Percentiles rank a stretch among this genome's conserved stretches.
phyloP scores from a whole-genome alignment of 2,329 filamentous ascomycete species.

The Cryphonectria naterciae region DNA sequence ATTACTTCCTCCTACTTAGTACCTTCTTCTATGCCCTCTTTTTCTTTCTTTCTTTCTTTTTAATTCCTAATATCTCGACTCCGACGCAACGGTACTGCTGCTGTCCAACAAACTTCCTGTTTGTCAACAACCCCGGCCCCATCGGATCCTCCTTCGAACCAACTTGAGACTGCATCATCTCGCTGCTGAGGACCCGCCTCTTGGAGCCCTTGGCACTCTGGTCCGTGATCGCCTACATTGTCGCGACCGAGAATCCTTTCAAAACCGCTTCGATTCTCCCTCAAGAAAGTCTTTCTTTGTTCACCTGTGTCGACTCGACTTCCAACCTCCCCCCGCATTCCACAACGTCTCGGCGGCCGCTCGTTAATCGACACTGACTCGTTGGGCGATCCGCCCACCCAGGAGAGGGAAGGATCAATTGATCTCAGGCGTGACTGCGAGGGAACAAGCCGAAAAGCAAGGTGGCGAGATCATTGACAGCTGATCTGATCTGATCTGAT shows the following conservation, averaged over 20 bases:
- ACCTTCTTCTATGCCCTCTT: neutral
- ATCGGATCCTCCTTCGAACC: conserved; percentile 2
- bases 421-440: conserved; percentile 4
- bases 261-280: neutral
- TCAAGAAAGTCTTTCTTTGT: neutral
- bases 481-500: neutral
- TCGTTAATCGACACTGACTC: conserved; percentile 19
- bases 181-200: conserved; percentile 12
- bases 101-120: neutral
- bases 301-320: neutral
- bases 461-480: neutral
- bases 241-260: neutral
- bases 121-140: neutral
- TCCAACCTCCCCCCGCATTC: neutral
- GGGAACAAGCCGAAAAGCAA: neutral
- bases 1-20: conserved; percentile 5
- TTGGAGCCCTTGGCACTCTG: neutral
- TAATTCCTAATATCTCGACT: conserved; percentile 22
- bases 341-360: neutral
- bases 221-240: conserved; percentile 11
- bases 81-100: conserved; percentile 11
- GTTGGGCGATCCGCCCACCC: conserved; percentile 12
- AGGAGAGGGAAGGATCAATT: conserved; percentile 1
- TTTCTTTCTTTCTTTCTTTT: neutral
- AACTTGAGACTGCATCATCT: conserved; percentile 11